phyloP scores from a whole-genome alignment of 2,329 filamentous ascomycete species.

The Neofusicoccum umdonicola region DNA sequence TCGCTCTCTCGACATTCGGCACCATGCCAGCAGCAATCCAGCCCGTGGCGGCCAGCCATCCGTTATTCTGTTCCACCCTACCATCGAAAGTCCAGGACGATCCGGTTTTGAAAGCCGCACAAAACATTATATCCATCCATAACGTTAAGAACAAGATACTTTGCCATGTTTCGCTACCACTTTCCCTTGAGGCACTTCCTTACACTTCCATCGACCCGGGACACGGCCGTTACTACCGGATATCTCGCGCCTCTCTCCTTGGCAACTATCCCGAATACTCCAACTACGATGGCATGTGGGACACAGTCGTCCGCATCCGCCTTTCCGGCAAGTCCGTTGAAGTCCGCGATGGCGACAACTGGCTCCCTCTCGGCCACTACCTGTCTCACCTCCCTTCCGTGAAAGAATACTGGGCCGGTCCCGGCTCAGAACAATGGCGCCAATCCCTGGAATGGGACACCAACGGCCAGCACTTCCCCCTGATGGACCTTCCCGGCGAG shows the following conservation, averaged over 20 bases:
- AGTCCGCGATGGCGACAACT: slow-evolving; percentile 1
- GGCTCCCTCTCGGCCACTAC: neutral
- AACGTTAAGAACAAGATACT: slow-evolving; percentile 1
- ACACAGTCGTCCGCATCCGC: slow-evolving; percentile 11
- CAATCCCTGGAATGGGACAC: slow-evolving; percentile 2
- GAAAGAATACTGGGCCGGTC: neutral
- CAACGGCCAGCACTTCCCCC: slow-evolving; percentile 11
- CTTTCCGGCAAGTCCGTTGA: neutral
- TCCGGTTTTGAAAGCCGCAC: neutral
- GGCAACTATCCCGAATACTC: slow-evolving; percentile 8
- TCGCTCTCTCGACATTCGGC: neutral
- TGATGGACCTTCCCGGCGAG: slow-evolving; percentile 10
- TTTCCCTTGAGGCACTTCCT: neutral
- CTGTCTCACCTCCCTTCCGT: neutral
- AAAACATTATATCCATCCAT: neutral
- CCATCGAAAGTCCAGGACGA: neutral
- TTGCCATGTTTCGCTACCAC: neutral
- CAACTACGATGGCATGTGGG: slow-evolving; percentile 16
- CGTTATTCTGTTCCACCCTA: neutral
- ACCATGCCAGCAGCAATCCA: neutral
- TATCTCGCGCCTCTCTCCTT: slow-evolving; percentile 7
- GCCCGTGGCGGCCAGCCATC: neutral
- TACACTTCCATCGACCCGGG: neutral
- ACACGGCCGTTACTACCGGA: slow-evolving; percentile 9
- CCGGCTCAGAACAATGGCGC: neutral